Base-by-base conservation (phyloP, 495 filamentous ascomycete genomes). In the Platismatia glauca region DNA sequence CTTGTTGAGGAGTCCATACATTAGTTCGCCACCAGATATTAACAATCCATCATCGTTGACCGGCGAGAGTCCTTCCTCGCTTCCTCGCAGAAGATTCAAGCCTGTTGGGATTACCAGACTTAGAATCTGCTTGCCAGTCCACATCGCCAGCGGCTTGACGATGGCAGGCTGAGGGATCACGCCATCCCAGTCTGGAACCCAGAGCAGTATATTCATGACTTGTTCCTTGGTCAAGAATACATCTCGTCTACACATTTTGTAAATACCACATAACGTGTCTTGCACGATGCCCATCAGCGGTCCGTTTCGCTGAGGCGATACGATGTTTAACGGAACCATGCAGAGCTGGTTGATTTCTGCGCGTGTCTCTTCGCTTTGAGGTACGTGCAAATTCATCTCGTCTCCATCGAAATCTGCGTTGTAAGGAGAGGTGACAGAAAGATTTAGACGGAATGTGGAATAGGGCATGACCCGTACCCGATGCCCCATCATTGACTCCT, bases 401-500 rank as follows among this genome's bases (percentile, higher is more conserved):
- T 99, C 94, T 66, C 94, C 94, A 71, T 99, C 94, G 71, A 99
- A 99, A 86, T 99, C 94, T 64, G 94, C 94, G 74, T 99, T 99
- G 78, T 99, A 99, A 2, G 94, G 94, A 48, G 91, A 93, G 0
- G 94, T 99, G 68, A 99, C 94, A 1, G 94, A 99, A 63, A 99
- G 75, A 69, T 99, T 99, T 29, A 99, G 81, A 38, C 94, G 84
- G 79, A 99, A 99, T 2, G 94, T 99, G 4, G 94, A 99, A 73
- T 93, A 99, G 1, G 94, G 94, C 94, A 99, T 96, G 48, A 99
- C 94, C 38, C 86, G 86, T 44, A 99, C 93, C 58, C 91, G 84
- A 77, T 99, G 94, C 75, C 89, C 94, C 94, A 99, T 99, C 94
- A 99, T 99, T 64, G 94, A 97, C 71, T 99, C 94, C 74, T 99